Evolutionary conservation across 2,329 filamentous ascomycete species (phyloP).

Genomic region (Cladophialophora psammophila): DNA sequence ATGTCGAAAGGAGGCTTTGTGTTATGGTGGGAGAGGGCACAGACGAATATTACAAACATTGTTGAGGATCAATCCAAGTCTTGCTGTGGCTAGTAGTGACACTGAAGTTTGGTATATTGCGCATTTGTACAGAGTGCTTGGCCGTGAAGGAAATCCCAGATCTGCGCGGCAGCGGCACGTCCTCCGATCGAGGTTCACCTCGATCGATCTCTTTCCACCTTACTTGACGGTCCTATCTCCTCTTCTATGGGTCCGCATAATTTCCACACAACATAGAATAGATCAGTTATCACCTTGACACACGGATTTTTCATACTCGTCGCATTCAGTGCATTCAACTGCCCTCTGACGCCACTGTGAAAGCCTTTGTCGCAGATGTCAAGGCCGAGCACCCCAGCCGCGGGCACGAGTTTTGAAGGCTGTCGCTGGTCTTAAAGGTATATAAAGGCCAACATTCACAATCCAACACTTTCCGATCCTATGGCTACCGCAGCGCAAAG

Average conservation of each 20-base stretch:
- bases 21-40: neutral
- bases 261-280: constrained; percentile 9
- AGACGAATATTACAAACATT: neutral
- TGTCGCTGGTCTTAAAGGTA: constrained; percentile 15
- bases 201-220: constrained; percentile 16
- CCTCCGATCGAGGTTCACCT: constrained; percentile 11
- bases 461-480: constrained; percentile 2
- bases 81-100: neutral
- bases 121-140: constrained; percentile 26
- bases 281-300: neutral
- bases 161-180: constrained; percentile 20
- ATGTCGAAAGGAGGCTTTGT: neutral
- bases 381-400: constrained; percentile 18
- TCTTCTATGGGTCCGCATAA: neutral
- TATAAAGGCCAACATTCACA: neutral
- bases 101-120: constrained; percentile 12
- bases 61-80: neutral
- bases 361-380: constrained; percentile 20
- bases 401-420: constrained; percentile 17
- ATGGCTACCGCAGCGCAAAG: constrained; percentile 39
- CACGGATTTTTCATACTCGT: neutral
- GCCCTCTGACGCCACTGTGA: constrained; percentile 14
- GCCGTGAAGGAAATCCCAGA: constrained; percentile 30
- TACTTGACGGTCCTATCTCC: constrained; percentile 7
- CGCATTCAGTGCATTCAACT: constrained; percentile 2